Conservation (phyloP, 2,329 filamentous ascomycete genomes). For the Dactylellina leptospora region DNA sequence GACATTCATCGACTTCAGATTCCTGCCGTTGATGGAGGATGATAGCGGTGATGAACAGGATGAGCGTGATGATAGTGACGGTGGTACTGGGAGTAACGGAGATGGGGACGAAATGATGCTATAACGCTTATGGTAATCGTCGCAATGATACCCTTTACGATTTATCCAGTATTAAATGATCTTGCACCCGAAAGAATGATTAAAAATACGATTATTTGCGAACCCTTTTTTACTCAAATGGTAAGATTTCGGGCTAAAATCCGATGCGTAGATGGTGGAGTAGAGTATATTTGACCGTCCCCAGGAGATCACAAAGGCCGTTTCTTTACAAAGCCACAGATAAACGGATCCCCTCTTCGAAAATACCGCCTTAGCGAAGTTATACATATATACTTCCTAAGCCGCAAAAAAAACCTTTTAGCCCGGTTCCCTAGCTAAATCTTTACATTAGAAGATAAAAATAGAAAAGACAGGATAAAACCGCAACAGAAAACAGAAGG, state of each 20-base stretch:
- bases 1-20: conserved; percentile 83
- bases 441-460: too few relatives aligned
- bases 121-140: conserved; percentile 9
- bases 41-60: conserved; percentile 62
- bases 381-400: too few relatives aligned
- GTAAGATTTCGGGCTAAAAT: neutral
- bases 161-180: too few relatives aligned
- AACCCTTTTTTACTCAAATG: neutral
- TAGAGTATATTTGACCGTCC: conserved; percentile 37
- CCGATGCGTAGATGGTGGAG: conserved; percentile 37
- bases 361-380: too few relatives aligned
- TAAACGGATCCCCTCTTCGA: too few relatives aligned
- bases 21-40: conserved; percentile 75
- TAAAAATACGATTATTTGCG: too few relatives aligned
- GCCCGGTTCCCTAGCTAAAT: too few relatives aligned
- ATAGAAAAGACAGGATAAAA: too few relatives aligned
- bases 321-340: too few relatives aligned
- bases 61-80: neutral
- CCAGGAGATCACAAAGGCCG: neutral
- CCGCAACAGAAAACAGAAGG: conserved; percentile 2
- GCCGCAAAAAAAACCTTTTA: too few relatives aligned
- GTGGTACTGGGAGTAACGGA: neutral
- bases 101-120: conserved; percentile 49
- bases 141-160: too few relatives aligned
- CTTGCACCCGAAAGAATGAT: too few relatives aligned